Evolutionary conservation across 2,329 filamentous ascomycete species (phyloP), one percentile per base, ranked within the genome.

Genomic region (Sclerotinia trifoliorum): DNA sequence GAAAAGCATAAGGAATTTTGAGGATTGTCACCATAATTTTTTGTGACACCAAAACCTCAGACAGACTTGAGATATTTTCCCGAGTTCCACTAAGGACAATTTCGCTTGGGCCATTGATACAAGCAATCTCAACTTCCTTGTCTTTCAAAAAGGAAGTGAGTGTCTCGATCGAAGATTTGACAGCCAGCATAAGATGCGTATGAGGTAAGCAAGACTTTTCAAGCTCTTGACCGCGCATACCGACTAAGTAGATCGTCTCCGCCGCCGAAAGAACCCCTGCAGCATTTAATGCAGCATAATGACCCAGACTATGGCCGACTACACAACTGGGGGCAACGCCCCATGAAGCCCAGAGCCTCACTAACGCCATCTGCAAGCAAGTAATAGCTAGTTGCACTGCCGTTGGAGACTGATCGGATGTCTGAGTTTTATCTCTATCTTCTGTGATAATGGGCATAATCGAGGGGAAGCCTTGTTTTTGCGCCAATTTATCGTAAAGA

Each of bases 361-460:
- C 49, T 8, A 65, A n/a, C n/a, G 63, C 63, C n/a, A 65, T 65
- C 19, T 65, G 51, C 15, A 65, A 35, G 15, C 49, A 56, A 19
- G 15, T 32, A 10, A 48, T 11, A 11, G 49, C 51, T 5, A 65
- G 21, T 32, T 65, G 63, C n/a, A 32, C 26, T 19, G 26, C 51
- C 5, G 29, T 46, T 39, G 49, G 39, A 11, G 52, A 29, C 21
- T 56, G 49, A 19, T 46, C 21, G 3, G 17, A 21, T 26, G 48
- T 26, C 10, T 32, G 32, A 21, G 4, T 5, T 21, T 21, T 15
- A 21, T 44, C 32, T 29, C 19, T 5, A 24, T 29, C 26, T 5
- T 17, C 39, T 13, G 3, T 42, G n/a, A 56, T 56, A 29, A 44
- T 29, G 21, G 49, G 51, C 5, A 65, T 19, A 11, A 65, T 32